These are phyloP conservation scores for Begonia masoniana DNA, from an alignment of 306 rosid species.

Conservation along the genomic window DNA sequence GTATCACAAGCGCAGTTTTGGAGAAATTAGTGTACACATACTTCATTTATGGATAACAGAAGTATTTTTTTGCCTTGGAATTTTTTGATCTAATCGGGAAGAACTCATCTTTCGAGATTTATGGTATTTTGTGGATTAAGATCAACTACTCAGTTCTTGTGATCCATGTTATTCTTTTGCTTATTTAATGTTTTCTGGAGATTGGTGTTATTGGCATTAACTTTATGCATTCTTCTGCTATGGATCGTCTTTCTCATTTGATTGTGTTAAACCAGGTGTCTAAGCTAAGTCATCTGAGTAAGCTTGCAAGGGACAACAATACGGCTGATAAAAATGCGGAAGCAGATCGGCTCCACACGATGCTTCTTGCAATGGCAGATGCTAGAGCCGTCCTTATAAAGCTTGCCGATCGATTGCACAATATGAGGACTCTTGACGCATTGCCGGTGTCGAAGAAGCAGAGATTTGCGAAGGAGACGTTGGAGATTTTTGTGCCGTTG, in stretches of 20 bases:
- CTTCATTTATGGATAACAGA: no score
- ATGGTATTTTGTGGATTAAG: no score
- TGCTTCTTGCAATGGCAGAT: constrained; percentile 98
- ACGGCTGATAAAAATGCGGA: constrained; percentile 72
- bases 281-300: constrained; percentile 83
- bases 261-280: constrained; percentile 52
- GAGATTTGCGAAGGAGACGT: constrained; percentile 92
- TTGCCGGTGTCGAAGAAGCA: constrained; percentile 57
- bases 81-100: no score
- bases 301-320: constrained; percentile 86
- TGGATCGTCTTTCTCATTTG: constrained; percentile 11
- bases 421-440: constrained; percentile 86
- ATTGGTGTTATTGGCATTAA: no score
- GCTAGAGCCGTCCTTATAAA: constrained; percentile 93
- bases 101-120: no score
- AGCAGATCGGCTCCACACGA: constrained; percentile 94
- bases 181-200: no score
- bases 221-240: neutral
- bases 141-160: no score
- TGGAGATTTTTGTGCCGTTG: constrained; percentile 94
- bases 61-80: no score
- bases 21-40: no score
- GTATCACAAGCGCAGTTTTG: no score
- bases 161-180: no score
- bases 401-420: constrained; percentile 89